phyloP scores from a whole-genome alignment of 805 yeast genomes.

The Huiozyma naganishii region DNA sequence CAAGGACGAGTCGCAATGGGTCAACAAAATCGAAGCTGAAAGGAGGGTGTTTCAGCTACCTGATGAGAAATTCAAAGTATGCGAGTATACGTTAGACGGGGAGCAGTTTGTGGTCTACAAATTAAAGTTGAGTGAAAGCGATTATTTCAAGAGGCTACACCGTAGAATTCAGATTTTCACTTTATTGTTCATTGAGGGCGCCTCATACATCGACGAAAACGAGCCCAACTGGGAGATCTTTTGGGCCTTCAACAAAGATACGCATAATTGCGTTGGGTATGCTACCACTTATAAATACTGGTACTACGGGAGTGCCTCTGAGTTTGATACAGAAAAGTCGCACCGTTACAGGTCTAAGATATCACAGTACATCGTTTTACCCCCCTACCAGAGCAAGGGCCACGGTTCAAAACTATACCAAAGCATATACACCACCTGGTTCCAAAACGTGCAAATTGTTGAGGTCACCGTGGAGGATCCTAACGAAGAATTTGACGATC shows the following conservation, averaged over 20 bases:
- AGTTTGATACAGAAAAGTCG: constrained; percentile 16
- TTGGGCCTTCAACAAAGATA: constrained; percentile 32
- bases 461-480: constrained; percentile 94
- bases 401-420: constrained; percentile 64
- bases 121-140: constrained; percentile 16
- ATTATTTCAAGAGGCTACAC: constrained; percentile 36
- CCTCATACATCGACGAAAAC: constrained; percentile 66
- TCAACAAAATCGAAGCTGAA: constrained; percentile 43
- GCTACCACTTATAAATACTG: constrained; percentile 78
- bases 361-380: constrained; percentile 77
- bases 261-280: constrained; percentile 57
- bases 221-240: constrained; percentile 80
- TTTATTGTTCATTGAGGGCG: constrained; percentile 84
- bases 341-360: constrained; percentile 51
- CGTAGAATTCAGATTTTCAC: constrained; percentile 68
- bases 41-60: constrained; percentile 31
- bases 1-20: constrained; percentile 63
- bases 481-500: constrained; percentile 80
- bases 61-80: constrained; percentile 25
- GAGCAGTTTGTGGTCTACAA: constrained; percentile 43
- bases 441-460: constrained; percentile 37
- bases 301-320: constrained; percentile 40
- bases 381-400: constrained; percentile 66
- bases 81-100: constrained; percentile 27
- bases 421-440: constrained; percentile 45